Evolutionary conservation across 2,329 filamentous ascomycete species (phyloP).

Genomic region (Alternaria ethzedia): DNA sequence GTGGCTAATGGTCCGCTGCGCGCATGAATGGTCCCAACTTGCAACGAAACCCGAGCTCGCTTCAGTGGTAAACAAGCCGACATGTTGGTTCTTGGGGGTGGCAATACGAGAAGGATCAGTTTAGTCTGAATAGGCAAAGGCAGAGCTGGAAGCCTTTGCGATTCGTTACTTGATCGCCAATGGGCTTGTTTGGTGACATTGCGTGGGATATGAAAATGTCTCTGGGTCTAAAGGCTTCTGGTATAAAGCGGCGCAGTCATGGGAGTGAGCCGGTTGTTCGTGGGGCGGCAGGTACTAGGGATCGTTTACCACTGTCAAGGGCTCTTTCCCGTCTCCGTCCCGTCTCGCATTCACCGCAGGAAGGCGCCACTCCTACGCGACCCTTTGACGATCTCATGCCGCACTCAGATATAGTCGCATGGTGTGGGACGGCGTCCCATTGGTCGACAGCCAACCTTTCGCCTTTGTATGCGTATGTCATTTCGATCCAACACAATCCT

Average conservation of each 20-base stretch:
- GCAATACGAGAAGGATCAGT: background rate
- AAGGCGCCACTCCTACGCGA: background rate
- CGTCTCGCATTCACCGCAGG: background rate
- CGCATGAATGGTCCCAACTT: background rate
- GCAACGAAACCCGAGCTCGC: background rate
- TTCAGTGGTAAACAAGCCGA: background rate
- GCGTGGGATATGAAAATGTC: background rate
- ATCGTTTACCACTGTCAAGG: background rate
- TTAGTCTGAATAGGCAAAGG: background rate
- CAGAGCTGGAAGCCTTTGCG: background rate
- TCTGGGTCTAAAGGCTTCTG: background rate
- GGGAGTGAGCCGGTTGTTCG: background rate
- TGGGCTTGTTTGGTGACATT: background rate
- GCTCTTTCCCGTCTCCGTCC: background rate
- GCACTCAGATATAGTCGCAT: background rate
- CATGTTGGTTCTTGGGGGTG: background rate
- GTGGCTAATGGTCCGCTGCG: background rate
- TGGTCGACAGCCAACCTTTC: background rate
- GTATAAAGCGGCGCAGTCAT: background rate
- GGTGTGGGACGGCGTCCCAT: background rate
- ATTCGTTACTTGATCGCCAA: background rate
- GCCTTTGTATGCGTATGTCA: background rate
- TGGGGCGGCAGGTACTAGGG: background rate
- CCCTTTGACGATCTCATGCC: background rate
- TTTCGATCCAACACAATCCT: background rate